Conservation (phyloP, 164 flowering plant genomes). For the Vitis riparia region DNA sequence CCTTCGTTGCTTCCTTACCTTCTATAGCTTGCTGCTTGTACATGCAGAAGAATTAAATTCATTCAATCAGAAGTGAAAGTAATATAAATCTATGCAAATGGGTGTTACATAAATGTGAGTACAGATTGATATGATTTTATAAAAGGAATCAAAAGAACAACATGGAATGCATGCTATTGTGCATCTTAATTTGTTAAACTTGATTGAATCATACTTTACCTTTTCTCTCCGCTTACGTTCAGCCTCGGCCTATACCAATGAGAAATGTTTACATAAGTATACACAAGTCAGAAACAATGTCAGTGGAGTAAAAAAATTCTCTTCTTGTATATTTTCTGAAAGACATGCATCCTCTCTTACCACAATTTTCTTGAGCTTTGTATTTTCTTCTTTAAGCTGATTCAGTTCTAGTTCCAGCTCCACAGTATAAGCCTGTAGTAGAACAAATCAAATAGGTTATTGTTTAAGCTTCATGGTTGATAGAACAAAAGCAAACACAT, state of each 20-base stretch:
- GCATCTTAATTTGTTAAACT: background rate
- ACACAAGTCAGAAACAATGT: too few relatives aligned
- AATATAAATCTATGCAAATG: too few relatives aligned
- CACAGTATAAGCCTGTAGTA: slow-evolving; percentile 41
- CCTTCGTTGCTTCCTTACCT: slow-evolving; percentile 8
- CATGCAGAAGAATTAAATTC: background rate
- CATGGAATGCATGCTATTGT: background rate
- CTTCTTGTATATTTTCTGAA: background rate
- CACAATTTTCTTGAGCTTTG: slow-evolving; percentile 27
- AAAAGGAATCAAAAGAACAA: too few relatives aligned
- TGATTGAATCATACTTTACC: slow-evolving; percentile 10
- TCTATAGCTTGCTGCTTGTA: background rate
- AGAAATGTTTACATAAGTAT: background rate
- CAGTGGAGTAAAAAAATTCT: background rate
- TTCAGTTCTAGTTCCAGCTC: slow-evolving; percentile 44
- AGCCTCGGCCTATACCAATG: slow-evolving; percentile 18
- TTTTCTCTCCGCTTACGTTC: slow-evolving; percentile 18
- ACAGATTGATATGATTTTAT: too few relatives aligned
- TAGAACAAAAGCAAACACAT: too few relatives aligned
- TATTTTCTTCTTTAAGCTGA: slow-evolving; percentile 40
- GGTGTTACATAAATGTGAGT: too few relatives aligned
- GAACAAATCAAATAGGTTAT: background rate
- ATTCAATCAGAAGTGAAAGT: background rate
- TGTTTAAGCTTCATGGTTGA: too few relatives aligned
- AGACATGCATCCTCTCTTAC: slow-evolving; percentile 4